Conservation (phyloP, 2,329 filamentous ascomycete species). For the Sclerotinia spermophila region DNA sequence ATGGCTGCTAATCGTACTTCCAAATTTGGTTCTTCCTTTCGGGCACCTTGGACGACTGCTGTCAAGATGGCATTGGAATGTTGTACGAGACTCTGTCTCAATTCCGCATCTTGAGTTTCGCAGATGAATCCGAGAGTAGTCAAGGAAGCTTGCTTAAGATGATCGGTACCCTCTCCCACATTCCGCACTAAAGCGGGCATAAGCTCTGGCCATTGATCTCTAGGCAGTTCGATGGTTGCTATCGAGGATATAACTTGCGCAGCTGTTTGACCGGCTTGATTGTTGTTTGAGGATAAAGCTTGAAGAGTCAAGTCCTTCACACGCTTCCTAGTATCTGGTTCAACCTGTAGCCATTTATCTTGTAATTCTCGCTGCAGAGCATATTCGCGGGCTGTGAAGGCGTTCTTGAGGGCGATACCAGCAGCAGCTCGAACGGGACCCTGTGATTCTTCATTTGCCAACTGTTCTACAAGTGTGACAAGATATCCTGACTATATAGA, state of each 20-base stretch:
- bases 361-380: conserved; percentile 85
- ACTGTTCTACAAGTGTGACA: conserved; percentile 84
- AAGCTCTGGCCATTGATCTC: conserved; percentile 88
- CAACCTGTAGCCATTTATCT: conserved; percentile 86
- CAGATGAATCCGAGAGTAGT: conserved; percentile 98
- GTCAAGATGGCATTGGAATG: conserved; percentile 98
- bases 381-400: conserved; percentile 91
- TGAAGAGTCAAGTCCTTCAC: conserved; percentile 90
- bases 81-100: conserved; percentile 72
- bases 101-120: conserved; percentile 86
- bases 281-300: conserved; percentile 75
- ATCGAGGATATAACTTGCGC: conserved; percentile 96
- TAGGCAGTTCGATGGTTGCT: conserved; percentile 89
- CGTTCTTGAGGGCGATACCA: conserved; percentile 96
- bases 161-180: conserved; percentile 79
- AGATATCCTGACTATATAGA: conserved; percentile 77
- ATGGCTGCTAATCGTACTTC: conserved; percentile 93
- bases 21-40: conserved; percentile 88
- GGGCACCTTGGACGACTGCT: conserved; percentile 92
- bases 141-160: conserved; percentile 91
- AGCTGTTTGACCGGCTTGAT: conserved; percentile 80
- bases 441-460: conserved; percentile 84
- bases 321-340: conserved; percentile 74
- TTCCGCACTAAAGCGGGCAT: conserved; percentile 88
- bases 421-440: conserved; percentile 87